These are phyloP conservation scores for Lenzites betulinus DNA, from an alignment of 768 basidiomycete species.

Conservation along the genomic window DNA sequence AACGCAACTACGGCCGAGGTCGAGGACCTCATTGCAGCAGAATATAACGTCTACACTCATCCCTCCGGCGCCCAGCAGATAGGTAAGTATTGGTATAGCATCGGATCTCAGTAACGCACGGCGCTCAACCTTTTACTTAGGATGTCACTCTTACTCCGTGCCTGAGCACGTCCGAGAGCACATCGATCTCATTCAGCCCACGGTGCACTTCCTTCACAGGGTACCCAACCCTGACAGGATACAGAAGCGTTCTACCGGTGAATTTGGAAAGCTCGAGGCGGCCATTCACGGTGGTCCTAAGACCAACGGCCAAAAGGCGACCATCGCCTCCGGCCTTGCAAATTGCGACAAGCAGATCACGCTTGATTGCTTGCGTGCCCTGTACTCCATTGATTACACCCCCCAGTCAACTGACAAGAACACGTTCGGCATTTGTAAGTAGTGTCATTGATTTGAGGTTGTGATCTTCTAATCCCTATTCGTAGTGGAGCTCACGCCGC, in stretches of 20 bases:
- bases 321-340: conserved; percentile 20
- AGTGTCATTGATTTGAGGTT: neutral
- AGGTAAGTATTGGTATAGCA: conserved; percentile 30
- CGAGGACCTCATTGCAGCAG: conserved; percentile 44
- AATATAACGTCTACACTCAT: conserved; percentile 64
- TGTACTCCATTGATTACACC: conserved; percentile 34
- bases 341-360: conserved; percentile 35
- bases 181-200: conserved; percentile 69
- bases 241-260: conserved; percentile 38
- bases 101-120: neutral
- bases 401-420: conserved; percentile 30
- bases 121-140: conserved; percentile 7
- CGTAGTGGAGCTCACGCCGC: conserved; percentile 45
- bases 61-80: conserved; percentile 53
- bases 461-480: neutral
- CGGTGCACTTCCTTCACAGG: conserved; percentile 57
- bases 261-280: conserved; percentile 10
- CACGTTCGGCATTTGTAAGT: conserved; percentile 34
- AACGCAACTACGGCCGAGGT: conserved; percentile 44
- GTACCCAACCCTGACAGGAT: conserved; percentile 32
- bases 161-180: conserved; percentile 58
- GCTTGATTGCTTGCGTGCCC: conserved; percentile 31
- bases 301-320: conserved; percentile 19
- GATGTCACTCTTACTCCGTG: conserved; percentile 66
- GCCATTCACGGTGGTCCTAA: conserved; percentile 11